phyloP scores from a whole-genome alignment of 1,284 basidiomycete genomes.

The Earliella scabrosa region DNA sequence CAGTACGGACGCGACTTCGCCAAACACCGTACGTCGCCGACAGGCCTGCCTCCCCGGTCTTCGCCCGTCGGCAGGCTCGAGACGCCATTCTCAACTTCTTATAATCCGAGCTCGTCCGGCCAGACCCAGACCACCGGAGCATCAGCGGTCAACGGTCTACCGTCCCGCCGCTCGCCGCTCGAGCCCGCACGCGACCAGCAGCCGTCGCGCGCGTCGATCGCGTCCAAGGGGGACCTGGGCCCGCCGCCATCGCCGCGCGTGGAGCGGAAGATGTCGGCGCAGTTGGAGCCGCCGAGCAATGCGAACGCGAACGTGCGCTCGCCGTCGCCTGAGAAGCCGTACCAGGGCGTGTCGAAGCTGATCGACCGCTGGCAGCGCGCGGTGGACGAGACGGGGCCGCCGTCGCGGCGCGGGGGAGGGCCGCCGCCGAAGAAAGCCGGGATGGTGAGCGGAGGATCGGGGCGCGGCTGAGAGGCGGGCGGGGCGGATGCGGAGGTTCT shows the following conservation, averaged over 20 bases:
- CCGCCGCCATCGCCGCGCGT: slow-evolving; percentile 20
- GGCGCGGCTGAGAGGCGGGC: slow-evolving; percentile 7
- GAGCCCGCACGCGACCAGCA: slow-evolving; percentile 18
- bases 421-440: slow-evolving; percentile 23
- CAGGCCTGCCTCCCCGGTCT: slow-evolving; percentile 24
- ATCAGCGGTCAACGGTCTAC: slow-evolving; percentile 22
- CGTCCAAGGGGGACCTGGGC: neutral
- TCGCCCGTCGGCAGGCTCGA: slow-evolving; percentile 31
- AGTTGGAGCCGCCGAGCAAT: slow-evolving; percentile 35
- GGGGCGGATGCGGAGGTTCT: neutral
- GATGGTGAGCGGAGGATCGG: slow-evolving; percentile 23
- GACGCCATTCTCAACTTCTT: slow-evolving; percentile 21
- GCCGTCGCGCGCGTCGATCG: slow-evolving; percentile 16
- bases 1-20: slow-evolving; percentile 24
- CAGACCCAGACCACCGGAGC: neutral
- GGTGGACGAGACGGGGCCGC: slow-evolving; percentile 59
- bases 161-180: slow-evolving; percentile 31
- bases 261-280: slow-evolving; percentile 18
- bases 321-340: slow-evolving; percentile 74
- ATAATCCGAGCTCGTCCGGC: slow-evolving; percentile 3
- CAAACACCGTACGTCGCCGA: slow-evolving; percentile 33
- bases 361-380: slow-evolving; percentile 87
- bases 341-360: slow-evolving; percentile 78
- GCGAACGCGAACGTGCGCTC: slow-evolving; percentile 37
- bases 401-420: slow-evolving; percentile 16